These are phyloP conservation scores for Leptomonas seymouri DNA, from an alignment of 208 protist genomes.

Conservation along the genomic window DNA sequence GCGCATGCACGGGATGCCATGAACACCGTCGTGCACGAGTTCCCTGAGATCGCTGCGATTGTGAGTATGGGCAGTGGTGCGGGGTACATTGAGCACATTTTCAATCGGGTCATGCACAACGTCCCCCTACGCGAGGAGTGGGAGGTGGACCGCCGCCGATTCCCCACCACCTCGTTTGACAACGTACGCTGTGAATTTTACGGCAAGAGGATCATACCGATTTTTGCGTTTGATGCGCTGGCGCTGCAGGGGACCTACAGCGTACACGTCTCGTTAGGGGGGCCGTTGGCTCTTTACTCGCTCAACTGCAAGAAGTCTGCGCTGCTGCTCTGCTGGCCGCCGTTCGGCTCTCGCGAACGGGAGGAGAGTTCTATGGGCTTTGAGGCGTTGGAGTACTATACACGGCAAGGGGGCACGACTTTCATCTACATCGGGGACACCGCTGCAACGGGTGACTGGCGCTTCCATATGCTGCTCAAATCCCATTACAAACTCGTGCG, in stretches of 20 bases:
- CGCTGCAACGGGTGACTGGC: conserved; percentile 87
- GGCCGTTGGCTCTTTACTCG: conserved; percentile 77
- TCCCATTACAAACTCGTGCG: conserved; percentile 83
- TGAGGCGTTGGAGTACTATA: conserved; percentile 89
- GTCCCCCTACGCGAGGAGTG: conserved; percentile 37
- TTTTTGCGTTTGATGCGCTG: conserved; percentile 88
- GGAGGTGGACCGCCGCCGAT: conserved; percentile 36
- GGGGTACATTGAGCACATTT: conserved; percentile 90
- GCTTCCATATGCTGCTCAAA: conserved; percentile 87
- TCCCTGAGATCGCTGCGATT: conserved; percentile 63
- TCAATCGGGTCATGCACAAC: conserved; percentile 83
- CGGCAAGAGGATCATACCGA: conserved; percentile 46
- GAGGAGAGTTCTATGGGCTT: conserved; percentile 93
- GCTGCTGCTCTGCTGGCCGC: conserved; percentile 88
- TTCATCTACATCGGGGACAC: conserved; percentile 92
- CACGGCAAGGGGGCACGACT: conserved; percentile 59
- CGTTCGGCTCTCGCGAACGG: conserved; percentile 84
- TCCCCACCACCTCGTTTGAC: conserved; percentile 63
- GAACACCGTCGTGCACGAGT: conserved; percentile 48
- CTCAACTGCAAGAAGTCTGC: conserved; percentile 64
- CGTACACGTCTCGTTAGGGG: conserved; percentile 79
- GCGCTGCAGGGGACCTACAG: conserved; percentile 75
- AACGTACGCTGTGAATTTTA: conserved; percentile 61
- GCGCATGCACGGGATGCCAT: conserved; percentile 69
- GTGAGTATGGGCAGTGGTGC: conserved; percentile 82